phyloP scores from a whole-genome alignment of 1,284 basidiomycete genomes.

The Stygiomarasmius scandens region DNA sequence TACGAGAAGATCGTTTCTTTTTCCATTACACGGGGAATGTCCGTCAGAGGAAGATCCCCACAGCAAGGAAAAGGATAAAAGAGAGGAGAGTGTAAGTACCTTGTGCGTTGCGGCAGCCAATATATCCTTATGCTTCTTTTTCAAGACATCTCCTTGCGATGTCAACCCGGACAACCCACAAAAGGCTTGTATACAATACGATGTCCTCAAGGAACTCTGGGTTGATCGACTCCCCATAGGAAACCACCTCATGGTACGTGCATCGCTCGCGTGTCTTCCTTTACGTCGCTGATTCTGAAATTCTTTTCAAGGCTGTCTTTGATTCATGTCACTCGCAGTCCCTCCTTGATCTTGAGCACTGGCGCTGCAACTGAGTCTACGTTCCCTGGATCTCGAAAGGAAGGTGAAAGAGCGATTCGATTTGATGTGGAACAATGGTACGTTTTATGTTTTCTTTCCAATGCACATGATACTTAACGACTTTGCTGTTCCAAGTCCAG shows the following conservation, averaged over 20 bases:
- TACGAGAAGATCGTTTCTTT: conserved; percentile 38
- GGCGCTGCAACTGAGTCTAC: conserved; percentile 47
- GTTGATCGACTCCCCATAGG: conserved; percentile 43
- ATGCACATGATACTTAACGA: neutral
- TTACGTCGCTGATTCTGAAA: too few species aligned
- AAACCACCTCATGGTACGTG: conserved; percentile 39
- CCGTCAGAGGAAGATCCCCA: conserved; percentile 30
- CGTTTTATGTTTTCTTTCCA: conserved; percentile 9
- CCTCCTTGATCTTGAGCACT: conserved; percentile 48
- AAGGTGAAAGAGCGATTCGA: conserved; percentile 34
- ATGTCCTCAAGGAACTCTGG: conserved; percentile 42
- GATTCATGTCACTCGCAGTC: conserved; percentile 53
- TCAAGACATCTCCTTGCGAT: conserved; percentile 23
- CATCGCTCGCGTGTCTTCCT: neutral
- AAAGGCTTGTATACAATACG: conserved; percentile 36
- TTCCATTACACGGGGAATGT: conserved; percentile 46
- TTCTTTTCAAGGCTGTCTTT: conserved; percentile 37
- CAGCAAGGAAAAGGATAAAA: conserved; percentile 34
- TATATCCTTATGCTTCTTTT: neutral
- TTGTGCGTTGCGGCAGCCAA: neutral
- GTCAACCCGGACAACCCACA: conserved; percentile 17
- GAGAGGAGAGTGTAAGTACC: conserved; percentile 40
- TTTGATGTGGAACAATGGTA: conserved; percentile 37
- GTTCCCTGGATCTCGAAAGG: conserved; percentile 51
- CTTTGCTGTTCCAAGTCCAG: neutral